Conservation (phyloP, 2,329 filamentous ascomycete genomes). For the Cadophora sp. region DNA sequence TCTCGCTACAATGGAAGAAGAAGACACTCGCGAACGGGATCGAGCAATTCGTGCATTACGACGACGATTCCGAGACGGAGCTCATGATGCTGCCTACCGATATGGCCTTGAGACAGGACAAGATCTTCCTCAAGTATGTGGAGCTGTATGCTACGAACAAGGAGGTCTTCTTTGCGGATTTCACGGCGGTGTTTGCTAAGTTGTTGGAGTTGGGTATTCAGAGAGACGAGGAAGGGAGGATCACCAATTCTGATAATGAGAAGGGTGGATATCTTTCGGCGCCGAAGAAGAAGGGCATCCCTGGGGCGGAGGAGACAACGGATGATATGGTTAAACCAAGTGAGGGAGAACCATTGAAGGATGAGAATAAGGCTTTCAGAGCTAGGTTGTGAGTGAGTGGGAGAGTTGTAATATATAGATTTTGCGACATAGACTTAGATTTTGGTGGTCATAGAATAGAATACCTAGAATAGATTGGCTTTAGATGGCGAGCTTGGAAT, state of each 20-base stretch:
- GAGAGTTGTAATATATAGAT: constrained; percentile 16
- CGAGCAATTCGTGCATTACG: constrained; percentile 64
- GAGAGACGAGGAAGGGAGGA: constrained; percentile 58
- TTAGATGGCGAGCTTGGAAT: background rate
- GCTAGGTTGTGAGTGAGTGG: constrained; percentile 37
- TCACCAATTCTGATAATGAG: constrained; percentile 63
- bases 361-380: constrained; percentile 41
- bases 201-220: constrained; percentile 65
- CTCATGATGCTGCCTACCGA: constrained; percentile 74
- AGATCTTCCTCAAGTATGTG: constrained; percentile 61
- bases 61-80: constrained; percentile 60
- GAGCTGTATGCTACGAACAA: constrained; percentile 65
- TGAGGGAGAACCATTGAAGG: constrained; percentile 51
- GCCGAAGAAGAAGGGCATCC: constrained; percentile 58
- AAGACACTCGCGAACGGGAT: constrained; percentile 59
- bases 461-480: constrained; percentile 9
- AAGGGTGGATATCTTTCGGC: constrained; percentile 62
- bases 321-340: constrained; percentile 42
- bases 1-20: constrained; percentile 60
- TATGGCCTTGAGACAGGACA: constrained; percentile 62
- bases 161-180: constrained; percentile 67
- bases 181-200: constrained; percentile 64
- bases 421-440: constrained; percentile 23
- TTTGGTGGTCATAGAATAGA: constrained; percentile 11
- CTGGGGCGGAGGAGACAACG: constrained; percentile 45